Conservation (phyloP, 371 early-diverging fungal genomes). For the Mortierella sp. region DNA sequence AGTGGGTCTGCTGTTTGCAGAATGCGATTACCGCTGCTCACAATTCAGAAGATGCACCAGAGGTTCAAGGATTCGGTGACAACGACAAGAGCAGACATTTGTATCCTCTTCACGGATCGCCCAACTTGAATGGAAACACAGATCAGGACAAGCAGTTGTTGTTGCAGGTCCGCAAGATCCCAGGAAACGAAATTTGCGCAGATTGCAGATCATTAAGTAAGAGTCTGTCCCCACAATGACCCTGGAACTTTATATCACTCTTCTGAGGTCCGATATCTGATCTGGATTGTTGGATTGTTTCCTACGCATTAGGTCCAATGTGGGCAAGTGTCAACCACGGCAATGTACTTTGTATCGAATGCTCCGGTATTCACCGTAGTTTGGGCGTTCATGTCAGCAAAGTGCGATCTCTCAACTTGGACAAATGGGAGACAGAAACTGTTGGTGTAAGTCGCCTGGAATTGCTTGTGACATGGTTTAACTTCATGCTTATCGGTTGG, state of each 20-base stretch:
- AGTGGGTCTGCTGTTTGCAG: slow-evolving; percentile 84
- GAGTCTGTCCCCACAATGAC: neutral
- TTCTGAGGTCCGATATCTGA: neutral
- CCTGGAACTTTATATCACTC: too few species aligned
- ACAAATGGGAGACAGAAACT: slow-evolving; percentile 88
- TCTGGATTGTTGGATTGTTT: neutral
- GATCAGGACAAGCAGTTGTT: slow-evolving; percentile 42
- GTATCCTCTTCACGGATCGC: slow-evolving; percentile 38
- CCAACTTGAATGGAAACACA: slow-evolving; percentile 51
- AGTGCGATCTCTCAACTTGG: slow-evolving; percentile 85
- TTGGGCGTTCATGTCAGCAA: slow-evolving; percentile 93
- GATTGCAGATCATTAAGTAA: slow-evolving; percentile 46
- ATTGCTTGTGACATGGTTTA: neutral
- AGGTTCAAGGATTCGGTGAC: slow-evolving; percentile 49
- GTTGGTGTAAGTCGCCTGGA: slow-evolving; percentile 61
- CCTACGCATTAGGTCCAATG: slow-evolving; percentile 66
- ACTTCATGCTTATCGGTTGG: neutral
- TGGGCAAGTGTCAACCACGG: slow-evolving; percentile 97
- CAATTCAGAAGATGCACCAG: slow-evolving; percentile 62
- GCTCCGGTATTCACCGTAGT: slow-evolving; percentile 97
- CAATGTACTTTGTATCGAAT: slow-evolving; percentile 94
- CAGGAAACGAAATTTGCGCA: slow-evolving; percentile 40
- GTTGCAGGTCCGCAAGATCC: slow-evolving; percentile 44
- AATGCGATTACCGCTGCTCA: slow-evolving; percentile 76
- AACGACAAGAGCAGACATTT: slow-evolving; percentile 31